Evolutionary conservation across 116 monocot genomes (phyloP).

Genomic region (Trichopus zeylanicus): DNA sequence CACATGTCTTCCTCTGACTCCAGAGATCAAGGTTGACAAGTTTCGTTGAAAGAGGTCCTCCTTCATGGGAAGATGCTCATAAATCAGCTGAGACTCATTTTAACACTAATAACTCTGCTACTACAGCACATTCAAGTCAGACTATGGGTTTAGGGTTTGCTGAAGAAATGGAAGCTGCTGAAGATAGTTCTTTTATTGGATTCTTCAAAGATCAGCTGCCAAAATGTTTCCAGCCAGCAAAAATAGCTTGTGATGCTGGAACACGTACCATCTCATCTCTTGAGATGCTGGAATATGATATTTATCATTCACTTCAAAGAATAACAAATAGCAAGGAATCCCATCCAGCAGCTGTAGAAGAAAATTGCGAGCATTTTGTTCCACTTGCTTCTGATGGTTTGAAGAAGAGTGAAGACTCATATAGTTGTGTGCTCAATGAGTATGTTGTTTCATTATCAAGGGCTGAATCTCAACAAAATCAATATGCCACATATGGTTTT

Average conservation of each 20-base stretch:
- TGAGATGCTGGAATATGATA: constrained; percentile 51
- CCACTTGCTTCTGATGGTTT: constrained; percentile 10
- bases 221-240: constrained; percentile 18
- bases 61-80: constrained; percentile 60
- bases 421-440: constrained; percentile 22
- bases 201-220: constrained; percentile 21
- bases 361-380: constrained; percentile 2
- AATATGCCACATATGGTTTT: constrained; percentile 11
- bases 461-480: constrained; percentile 18
- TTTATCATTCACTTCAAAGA: constrained; percentile 33
- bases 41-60: constrained; percentile 63
- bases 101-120: constrained; percentile 9
- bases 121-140: constrained; percentile 12
- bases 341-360: constrained; percentile 2
- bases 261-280: constrained; percentile 19
- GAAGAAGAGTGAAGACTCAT: constrained; percentile 12
- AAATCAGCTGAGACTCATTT: constrained; percentile 13
- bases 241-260: constrained; percentile 9
- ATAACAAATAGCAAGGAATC: constrained; percentile 15
- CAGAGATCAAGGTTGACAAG: constrained; percentile 81
- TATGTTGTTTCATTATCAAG: constrained; percentile 25
- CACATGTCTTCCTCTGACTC: neutral
- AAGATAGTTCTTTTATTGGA: constrained; percentile 23
- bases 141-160: constrained; percentile 16
- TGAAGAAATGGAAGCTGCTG: constrained; percentile 29